Evolutionary conservation across 371 early-diverging fungal species (phyloP), one percentile per base, ranked within the genome.

Genomic region (Mucor piriformis): DNA sequence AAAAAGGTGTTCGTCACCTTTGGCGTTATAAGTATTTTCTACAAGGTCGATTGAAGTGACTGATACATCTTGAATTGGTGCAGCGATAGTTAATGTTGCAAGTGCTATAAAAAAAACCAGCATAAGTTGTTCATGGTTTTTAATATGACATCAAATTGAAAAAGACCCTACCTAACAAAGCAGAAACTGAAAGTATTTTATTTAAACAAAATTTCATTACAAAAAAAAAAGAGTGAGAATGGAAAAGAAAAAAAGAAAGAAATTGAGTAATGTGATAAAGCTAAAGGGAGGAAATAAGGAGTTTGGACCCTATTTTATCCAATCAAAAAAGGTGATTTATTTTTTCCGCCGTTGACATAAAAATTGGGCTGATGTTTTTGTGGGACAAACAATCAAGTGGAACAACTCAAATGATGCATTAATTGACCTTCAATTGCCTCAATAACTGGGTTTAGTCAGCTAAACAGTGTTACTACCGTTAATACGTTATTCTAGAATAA

Each of bases 41-140:
- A 62, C 55, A 21, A 81, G 54, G 6, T 77, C 81, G 27, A 81
- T 62, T 1, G 81, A 77, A 6, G 81, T 81, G 18, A 71, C 69
- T 11, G 81, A 81, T 21, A 77, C 37, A 50, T 81, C 81, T 56
- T 74, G 61, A 20, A 81, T 53, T 50, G 81, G 81, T 25, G 68
- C 74, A 13, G 81, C 81, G 13, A 66, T 51, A 3, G 63, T 64
- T 32, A 59, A 37, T 15, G 50, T 57, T 44, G 65, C 57, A 42
- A 61, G 48, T 54, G 65, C 65, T 64, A 66, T 27, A 34, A 16
- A 16, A 40, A 5, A 34, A 25, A 38, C n/a, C n/a, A 53, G 12
- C 12, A 42, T 54, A 25, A 24, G 43, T 51, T 13, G 20, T 20
- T 18, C 8, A 29, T 29, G 6, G 29, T 29, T 29, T 29, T 29